phyloP scores from a whole-genome alignment of 768 basidiomycete species.

The Calocybe gangraenosa region DNA sequence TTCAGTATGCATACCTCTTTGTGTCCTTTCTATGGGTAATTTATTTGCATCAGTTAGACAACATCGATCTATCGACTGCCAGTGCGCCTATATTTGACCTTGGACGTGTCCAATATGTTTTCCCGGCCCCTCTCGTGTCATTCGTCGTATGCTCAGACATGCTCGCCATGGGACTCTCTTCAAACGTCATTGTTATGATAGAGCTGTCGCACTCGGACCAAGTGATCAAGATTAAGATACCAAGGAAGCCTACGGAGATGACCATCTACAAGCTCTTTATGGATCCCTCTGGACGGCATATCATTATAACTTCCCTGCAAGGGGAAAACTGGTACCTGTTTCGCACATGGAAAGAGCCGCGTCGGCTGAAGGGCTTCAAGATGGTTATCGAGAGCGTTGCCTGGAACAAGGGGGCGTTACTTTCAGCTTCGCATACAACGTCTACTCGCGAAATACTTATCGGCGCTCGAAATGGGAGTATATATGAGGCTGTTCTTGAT shows the following conservation, averaged over 20 bases:
- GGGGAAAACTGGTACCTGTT: conserved; percentile 95
- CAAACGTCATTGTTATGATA: conserved; percentile 80
- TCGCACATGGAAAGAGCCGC: conserved; percentile 76
- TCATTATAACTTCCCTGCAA: conserved; percentile 78
- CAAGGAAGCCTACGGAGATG: conserved; percentile 72
- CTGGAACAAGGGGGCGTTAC: conserved; percentile 75
- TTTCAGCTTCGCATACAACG: conserved; percentile 62
- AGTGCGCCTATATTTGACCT: conserved; percentile 72
- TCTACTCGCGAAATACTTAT: conserved; percentile 85
- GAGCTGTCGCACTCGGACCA: conserved; percentile 87
- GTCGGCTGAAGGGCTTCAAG: conserved; percentile 74
- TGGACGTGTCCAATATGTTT: conserved; percentile 84
- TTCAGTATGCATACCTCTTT: conserved; percentile 18
- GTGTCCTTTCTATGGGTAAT: background rate
- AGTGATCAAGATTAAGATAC: conserved; percentile 75
- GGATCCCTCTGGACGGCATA: conserved; percentile 90
- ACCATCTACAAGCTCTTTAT: conserved; percentile 80
- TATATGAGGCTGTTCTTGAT: conserved; percentile 88
- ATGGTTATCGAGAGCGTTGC: conserved; percentile 88
- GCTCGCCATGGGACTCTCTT: conserved; percentile 77
- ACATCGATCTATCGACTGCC: conserved; percentile 26
- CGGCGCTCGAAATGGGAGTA: conserved; percentile 77
- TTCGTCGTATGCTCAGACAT: conserved; percentile 85
- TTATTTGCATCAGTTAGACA: conserved; percentile 23
- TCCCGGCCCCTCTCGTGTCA: conserved; percentile 79